Percentiles rank a stretch among this genome's conserved stretches.
These are phyloP conservation scores for Podospora australis DNA, from an alignment of 495 filamentous ascomycete species.

Conservation along the genomic window DNA sequence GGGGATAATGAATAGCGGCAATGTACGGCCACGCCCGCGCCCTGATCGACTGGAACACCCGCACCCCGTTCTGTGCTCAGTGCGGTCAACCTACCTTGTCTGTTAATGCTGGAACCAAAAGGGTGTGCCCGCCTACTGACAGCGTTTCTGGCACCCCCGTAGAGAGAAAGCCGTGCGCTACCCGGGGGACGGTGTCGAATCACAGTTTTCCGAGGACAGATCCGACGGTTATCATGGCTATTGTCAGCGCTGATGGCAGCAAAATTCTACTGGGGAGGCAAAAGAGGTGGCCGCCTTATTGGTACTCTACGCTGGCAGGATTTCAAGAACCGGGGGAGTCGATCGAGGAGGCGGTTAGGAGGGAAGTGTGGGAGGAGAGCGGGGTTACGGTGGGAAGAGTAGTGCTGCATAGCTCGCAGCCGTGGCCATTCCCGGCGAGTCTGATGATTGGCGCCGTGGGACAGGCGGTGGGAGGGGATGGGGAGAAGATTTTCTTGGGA, in stretches of 20 bases:
- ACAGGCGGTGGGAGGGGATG: slow-evolving; percentile 67
- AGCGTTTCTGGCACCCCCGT: slow-evolving; percentile 36
- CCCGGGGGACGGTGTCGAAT: slow-evolving; percentile 70
- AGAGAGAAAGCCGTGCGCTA: slow-evolving; percentile 64
- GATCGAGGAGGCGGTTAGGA: slow-evolving; percentile 88
- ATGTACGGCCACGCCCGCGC: slow-evolving; percentile 87
- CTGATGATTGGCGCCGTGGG: slow-evolving; percentile 94
- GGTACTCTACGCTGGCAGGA: slow-evolving; percentile 87
- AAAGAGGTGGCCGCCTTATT: slow-evolving; percentile 73
- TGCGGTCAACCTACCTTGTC: slow-evolving; percentile 82
- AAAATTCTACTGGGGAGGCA: slow-evolving; percentile 78
- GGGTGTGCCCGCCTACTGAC: slow-evolving; percentile 80
- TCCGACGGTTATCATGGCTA: slow-evolving; percentile 91
- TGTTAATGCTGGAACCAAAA: slow-evolving; percentile 84
- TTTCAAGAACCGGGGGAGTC: slow-evolving; percentile 94
- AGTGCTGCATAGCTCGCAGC: slow-evolving; percentile 87
- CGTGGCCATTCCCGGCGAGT: slow-evolving; percentile 61
- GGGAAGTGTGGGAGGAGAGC: slow-evolving; percentile 94
- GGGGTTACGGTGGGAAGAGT: slow-evolving; percentile 82
- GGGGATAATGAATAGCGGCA: slow-evolving; percentile 54
- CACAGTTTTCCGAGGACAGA: slow-evolving; percentile 90
- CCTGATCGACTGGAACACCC: slow-evolving; percentile 89
- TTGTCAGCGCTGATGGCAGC: slow-evolving; percentile 67
- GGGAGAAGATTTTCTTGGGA: slow-evolving; percentile 73
- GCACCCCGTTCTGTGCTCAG: slow-evolving; percentile 84